Evolutionary conservation across 768 basidiomycete species (phyloP).

Genomic region (Harrya chromipes): DNA sequence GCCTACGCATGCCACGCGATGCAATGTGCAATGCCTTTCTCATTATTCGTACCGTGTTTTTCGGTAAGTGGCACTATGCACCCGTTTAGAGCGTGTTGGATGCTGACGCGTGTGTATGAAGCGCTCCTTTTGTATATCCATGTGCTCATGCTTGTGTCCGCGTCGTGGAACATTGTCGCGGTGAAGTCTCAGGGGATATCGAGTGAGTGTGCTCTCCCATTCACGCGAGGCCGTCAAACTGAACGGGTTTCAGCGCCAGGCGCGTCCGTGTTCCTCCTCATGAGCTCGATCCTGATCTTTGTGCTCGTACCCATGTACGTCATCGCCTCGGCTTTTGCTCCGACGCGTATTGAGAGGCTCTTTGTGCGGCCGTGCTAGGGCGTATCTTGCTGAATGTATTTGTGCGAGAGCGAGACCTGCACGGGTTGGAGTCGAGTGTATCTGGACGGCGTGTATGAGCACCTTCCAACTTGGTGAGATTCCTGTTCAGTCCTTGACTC

Average conservation of each 20-base stretch:
- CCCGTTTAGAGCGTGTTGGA: neutral
- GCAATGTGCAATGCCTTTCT: constrained; percentile 53
- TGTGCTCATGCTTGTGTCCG: constrained; percentile 51
- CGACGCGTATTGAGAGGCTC: neutral
- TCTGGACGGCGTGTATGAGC: constrained; percentile 50
- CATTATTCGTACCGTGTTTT: constrained; percentile 52
- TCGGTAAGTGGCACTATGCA: constrained; percentile 42
- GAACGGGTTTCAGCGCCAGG: constrained; percentile 37
- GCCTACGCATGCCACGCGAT: constrained; percentile 5
- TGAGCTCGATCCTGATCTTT: constrained; percentile 41
- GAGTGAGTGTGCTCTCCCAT: constrained; percentile 30
- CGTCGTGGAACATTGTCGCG: constrained; percentile 53
- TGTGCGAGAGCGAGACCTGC: constrained; percentile 37
- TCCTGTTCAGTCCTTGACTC: neutral
- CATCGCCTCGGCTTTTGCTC: neutral
- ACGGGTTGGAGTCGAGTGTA: constrained; percentile 50
- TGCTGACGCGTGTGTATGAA: constrained; percentile 10
- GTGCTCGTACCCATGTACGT: constrained; percentile 33
- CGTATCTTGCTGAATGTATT: constrained; percentile 36
- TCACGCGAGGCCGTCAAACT: neutral
- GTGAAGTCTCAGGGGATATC: constrained; percentile 33
- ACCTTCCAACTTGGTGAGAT: constrained; percentile 49
- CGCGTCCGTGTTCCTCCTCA: constrained; percentile 47
- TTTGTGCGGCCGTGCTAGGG: constrained; percentile 12
- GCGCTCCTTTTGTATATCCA: constrained; percentile 49